Base-by-base conservation (phyloP, 192 early-diverging fungal genomes). In the Podila horticola region DNA sequence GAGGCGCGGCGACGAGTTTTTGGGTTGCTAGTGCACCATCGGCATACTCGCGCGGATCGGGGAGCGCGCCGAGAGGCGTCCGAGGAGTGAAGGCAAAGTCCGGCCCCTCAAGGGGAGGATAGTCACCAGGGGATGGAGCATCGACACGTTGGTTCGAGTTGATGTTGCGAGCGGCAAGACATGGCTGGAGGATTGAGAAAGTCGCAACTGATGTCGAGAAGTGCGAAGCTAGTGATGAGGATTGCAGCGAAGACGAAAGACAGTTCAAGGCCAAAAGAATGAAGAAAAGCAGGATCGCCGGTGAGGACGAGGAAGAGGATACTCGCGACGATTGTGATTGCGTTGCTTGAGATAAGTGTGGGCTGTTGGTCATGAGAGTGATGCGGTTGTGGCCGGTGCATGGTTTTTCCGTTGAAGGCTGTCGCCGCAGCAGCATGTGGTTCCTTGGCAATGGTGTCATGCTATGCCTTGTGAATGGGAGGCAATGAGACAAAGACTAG, bases 21-120 rank as follows among this genome's bases (percentile, higher is more conserved):
- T 81, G 77, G 11, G 77, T 81, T 2, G 71, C 61, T 6, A 73
- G 57, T 5, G 77, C 77, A 11, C 77, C 77, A 61, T 73, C 71
- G 4, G 62, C 71, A 34, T 73, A 81, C 31, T 72, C 41, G 3
- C 71, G 66, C 2, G 77, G 61, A 24, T 81, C 57, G 0, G 8
- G 3, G 15, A 81, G 62, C n/a, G 13, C 62, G 17, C 77, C 77
- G 24, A 81, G 77, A 2, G 71, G 71, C 1, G 77, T 81, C 4
- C 59, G 62, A 8, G 52, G 10, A 5, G 77, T 81, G 24, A 64
- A 81, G 19, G 50, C 62, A 59, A 63, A 81, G 3, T 68, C 49
- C 11, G 71, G 66, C 3, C 77, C 77, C 34, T 29, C 36, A 0
- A 81, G 49, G 0, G 65, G 66, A 0, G 66, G 52, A 34, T 65